Percentiles rank a stretch among this genome's conserved stretches.
Conservation (phyloP, 2,329 filamentous ascomycete genomes). For the Pseudogymnoascus sp. region DNA sequence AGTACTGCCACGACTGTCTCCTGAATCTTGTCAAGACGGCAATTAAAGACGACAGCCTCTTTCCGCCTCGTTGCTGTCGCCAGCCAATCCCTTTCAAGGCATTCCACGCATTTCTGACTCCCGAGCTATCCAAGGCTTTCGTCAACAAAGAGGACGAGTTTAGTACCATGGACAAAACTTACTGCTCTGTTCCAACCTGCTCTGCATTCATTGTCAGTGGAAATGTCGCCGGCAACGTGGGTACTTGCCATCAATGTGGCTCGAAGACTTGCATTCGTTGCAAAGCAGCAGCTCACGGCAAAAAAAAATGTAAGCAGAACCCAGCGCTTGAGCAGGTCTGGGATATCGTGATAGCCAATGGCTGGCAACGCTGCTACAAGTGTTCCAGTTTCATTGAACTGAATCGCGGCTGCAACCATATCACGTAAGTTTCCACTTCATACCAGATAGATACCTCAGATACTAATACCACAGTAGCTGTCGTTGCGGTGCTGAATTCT, state of each 20-base stretch:
- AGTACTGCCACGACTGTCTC: slow-evolving; percentile 46
- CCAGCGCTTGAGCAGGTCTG: slow-evolving; percentile 33
- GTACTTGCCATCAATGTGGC: slow-evolving; percentile 36
- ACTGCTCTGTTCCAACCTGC: slow-evolving; percentile 41
- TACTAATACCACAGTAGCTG: slow-evolving; percentile 31
- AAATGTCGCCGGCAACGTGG: slow-evolving; percentile 30
- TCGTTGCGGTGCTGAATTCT: slow-evolving; percentile 41
- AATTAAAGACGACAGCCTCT: slow-evolving; percentile 42
- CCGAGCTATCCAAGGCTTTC: slow-evolving; percentile 32
- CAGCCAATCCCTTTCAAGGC: slow-evolving; percentile 33
- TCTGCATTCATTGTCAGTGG: slow-evolving; percentile 38
- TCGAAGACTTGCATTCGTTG: slow-evolving; percentile 43
- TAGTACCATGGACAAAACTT: slow-evolving; percentile 39
- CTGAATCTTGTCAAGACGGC: slow-evolving; percentile 36
- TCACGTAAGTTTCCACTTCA: slow-evolving; percentile 38
- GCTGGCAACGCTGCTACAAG: slow-evolving; percentile 44
- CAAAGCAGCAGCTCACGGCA: slow-evolving; percentile 38
- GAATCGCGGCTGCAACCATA: slow-evolving; percentile 46
- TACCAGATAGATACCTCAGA: not conserved
- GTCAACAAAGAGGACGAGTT: slow-evolving; percentile 41
- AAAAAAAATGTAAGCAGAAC: slow-evolving; percentile 43
- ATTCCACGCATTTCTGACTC: slow-evolving; percentile 32
- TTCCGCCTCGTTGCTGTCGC: slow-evolving; percentile 48
- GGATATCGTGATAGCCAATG: slow-evolving; percentile 32
- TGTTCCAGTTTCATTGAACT: slow-evolving; percentile 45